Base-by-base conservation (phyloP, 2,329 filamentous ascomycete genomes). In the Alternaria panax region DNA sequence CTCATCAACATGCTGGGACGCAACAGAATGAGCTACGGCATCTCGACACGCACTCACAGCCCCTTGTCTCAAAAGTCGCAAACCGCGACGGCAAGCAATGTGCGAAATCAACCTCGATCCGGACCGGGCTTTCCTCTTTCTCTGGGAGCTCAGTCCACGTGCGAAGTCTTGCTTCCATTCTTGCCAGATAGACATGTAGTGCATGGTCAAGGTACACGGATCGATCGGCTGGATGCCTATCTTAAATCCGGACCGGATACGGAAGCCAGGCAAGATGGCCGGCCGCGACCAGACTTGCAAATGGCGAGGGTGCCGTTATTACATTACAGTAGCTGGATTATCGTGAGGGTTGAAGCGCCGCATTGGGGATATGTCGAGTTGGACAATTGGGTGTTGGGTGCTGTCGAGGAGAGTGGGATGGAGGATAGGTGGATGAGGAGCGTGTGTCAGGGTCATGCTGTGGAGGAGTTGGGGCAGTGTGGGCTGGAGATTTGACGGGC, bases 281-380 rank as follows among this genome's bases (percentile, higher is more conserved):
- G 8, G n/a, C 3, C 4, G 8, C 36, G 20, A 20, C 2, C n/a
- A 5, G 7, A 38, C 36, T 11, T 20, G 8, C 7, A 4, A 14
- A n/a, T 43, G 0, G 11, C 6, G 12, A 45, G 12, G 1, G 22
- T 30, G 20, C 57, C 57, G 11, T 40, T 60, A 28, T 32, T 65
- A 27, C 16, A 59, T 27, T 28, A 24, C 5, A 24, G 18, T 3
- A 22, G 24, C 16, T 42, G 20, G 7, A 38, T 12, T 7, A n/a
- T 58, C 12, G 24, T 58, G 7, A 36, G 56, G 25, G 27, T 58
- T 28, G 50, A 58, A 36, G 25, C 50, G 5, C 28, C 32, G 12
- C 32, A 58, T 20, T 58, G 51, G 50, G 43, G 56, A 2, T 24
- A 36, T 20, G 11, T 48, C 0, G 56, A 58, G 2, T 0, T 58